Conservation (phyloP, 352 stramenopile species). For the Thalassiosira livingstoniorum region DNA sequence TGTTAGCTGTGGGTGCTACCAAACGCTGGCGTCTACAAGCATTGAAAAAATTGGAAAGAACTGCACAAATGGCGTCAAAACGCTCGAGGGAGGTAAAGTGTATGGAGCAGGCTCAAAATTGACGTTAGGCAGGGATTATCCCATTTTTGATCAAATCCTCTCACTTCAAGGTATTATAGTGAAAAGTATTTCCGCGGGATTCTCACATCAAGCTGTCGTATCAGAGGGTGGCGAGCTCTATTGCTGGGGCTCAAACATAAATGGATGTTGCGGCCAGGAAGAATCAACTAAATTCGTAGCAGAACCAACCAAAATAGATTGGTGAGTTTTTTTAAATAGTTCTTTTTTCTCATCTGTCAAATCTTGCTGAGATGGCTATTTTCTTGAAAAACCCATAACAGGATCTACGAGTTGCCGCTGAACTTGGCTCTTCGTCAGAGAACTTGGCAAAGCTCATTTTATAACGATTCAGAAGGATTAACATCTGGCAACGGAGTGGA, state of each 20-base stretch:
- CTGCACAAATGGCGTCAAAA: constrained; percentile 54
- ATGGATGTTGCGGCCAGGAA: constrained; percentile 90
- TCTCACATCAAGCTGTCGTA: constrained; percentile 67
- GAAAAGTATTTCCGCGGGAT: constrained; percentile 71
- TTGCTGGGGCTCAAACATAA: constrained; percentile 91
- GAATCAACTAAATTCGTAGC: constrained; percentile 82
- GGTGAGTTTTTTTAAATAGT: constrained; percentile 26
- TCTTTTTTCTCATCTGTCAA: neutral
- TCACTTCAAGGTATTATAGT: constrained; percentile 64
- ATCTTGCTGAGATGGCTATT: neutral
- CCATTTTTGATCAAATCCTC: constrained; percentile 83
- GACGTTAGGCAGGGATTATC: constrained; percentile 86
- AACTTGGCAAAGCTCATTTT: constrained; percentile 90
- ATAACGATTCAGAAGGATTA: constrained; percentile 87
- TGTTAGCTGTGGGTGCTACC: constrained; percentile 90
- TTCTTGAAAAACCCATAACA: neutral
- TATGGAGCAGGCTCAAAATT: constrained; percentile 90
- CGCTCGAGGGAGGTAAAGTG: constrained; percentile 87
- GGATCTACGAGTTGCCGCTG: constrained; percentile 88
- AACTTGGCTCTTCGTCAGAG: constrained; percentile 89
- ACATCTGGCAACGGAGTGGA: constrained; percentile 86
- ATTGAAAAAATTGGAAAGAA: constrained; percentile 72
- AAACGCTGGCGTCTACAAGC: constrained; percentile 89
- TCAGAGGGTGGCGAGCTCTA: constrained; percentile 89
- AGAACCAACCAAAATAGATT: constrained; percentile 86